Conservation (phyloP, 768 basidiomycete genomes). For the Strobilomyces echinocephalus region DNA sequence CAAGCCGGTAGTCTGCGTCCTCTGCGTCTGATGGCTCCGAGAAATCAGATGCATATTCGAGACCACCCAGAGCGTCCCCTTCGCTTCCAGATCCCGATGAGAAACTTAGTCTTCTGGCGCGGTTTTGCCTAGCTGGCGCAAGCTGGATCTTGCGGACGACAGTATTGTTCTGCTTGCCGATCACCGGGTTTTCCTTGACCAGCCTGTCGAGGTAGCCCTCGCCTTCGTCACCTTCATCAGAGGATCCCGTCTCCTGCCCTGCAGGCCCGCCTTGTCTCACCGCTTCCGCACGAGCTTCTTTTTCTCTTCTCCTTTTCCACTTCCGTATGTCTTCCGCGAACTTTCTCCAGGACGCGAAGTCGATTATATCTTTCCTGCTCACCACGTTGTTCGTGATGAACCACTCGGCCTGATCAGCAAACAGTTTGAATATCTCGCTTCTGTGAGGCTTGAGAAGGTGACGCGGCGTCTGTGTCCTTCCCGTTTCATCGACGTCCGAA, state of each 20-base stretch:
- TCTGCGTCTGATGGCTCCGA: conserved; percentile 46
- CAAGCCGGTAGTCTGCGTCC: conserved; percentile 24
- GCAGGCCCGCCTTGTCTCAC: conserved; percentile 22
- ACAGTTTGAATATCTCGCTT: conserved; percentile 46
- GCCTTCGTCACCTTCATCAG: conserved; percentile 5
- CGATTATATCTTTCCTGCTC: conserved; percentile 31
- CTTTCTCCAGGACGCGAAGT: conserved; percentile 43
- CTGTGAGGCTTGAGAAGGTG: conserved; percentile 44
- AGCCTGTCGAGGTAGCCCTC: conserved; percentile 2
- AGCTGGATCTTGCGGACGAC: conserved; percentile 21
- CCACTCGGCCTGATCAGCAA: conserved; percentile 59
- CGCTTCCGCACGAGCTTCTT: conserved; percentile 23
- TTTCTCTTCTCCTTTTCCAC: conserved; percentile 21
- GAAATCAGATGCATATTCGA: conserved; percentile 54
- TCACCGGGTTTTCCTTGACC: conserved; percentile 25
- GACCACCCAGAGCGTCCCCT: conserved; percentile 2
- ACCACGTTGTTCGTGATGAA: conserved; percentile 45
- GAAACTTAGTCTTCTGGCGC: neutral
- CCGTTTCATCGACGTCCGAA: conserved; percentile 27
- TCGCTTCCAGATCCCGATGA: conserved; percentile 25
- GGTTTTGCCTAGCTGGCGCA: conserved; percentile 6
- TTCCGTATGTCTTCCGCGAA: conserved; percentile 37
- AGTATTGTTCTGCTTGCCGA: conserved; percentile 18
- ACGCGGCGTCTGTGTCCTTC: conserved; percentile 31
- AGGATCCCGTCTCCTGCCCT: conserved; percentile 12